Base-by-base conservation (phyloP, 169 alveolate genomes). In the Perkinsus chesapeaki region DNA sequence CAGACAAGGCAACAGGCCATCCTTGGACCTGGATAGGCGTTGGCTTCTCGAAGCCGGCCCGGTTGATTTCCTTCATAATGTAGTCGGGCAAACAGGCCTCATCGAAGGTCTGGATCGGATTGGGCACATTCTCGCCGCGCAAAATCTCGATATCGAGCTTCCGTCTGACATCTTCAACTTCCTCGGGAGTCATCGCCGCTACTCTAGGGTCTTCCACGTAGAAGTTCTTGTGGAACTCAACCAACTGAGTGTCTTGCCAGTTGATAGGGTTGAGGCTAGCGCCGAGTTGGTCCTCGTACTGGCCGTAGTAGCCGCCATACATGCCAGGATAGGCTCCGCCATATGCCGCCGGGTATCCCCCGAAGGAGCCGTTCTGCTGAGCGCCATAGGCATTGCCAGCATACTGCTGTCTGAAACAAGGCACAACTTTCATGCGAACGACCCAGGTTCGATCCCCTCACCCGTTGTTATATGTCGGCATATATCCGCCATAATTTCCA, bases 11-110 rank as follows among this genome's bases (percentile, higher is more conserved):
- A 23, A 96, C 95, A 10, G 99, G 99, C 99, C 99, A 98, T 39
- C 99, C 98, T 94, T 98, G 98, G 91, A 98, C 96, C 95, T 99
- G 99, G 39, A 99, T 99, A 16, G 99, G 98, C 37, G 99, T 98
- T 3, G 99, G 99, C 47, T 95, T 94, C 39, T 93, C 94, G 96
- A 98, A 98, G 60, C 98, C 98, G 0, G 97, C 97, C 43, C 96
- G 94, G 47, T 94, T 92, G 92, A 98, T 95, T 73, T 98, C 97
- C 73, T 98, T 97, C 93, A 97, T 92, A 92, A 98, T 96, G 96
- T 98, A 98, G 92, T 96, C 97, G 39, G 99, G 99, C 95, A 98
- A 98, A 34, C 98, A 97, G 39, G 99, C 95, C 93, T 98, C 98
- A 23, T 96, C 98, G 95, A 98, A 98, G 36, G 97, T 96, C 27